Evolutionary conservation across 2,329 filamentous ascomycete species (phyloP).

Genomic region (Emergomyces orientalis): DNA sequence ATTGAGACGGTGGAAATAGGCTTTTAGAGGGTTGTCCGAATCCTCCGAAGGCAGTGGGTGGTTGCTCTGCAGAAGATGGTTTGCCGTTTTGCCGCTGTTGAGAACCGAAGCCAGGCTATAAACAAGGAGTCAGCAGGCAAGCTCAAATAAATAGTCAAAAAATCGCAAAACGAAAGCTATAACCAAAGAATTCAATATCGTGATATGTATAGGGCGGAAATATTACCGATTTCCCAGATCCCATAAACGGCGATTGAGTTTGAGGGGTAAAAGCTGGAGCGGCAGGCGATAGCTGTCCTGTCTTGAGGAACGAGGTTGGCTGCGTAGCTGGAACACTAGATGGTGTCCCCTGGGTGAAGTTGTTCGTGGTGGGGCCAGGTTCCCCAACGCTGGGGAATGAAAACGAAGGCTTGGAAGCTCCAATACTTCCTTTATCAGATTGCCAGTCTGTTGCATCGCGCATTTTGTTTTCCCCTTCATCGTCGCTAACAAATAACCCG

Average conservation of each 20-base stretch:
- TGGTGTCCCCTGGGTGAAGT: not conserved
- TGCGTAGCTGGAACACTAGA: not conserved
- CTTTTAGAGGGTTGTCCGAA: conserved; percentile 3
- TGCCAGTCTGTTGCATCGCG: conserved; percentile 19
- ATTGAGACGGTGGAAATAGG: not conserved
- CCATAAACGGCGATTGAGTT: not conserved
- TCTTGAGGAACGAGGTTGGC: not conserved
- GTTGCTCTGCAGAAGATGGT: not conserved
- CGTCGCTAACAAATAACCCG: conserved; percentile 31
- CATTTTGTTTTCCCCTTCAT: conserved; percentile 24
- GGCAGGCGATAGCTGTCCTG: conserved; percentile 12
- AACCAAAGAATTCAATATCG: not conserved
- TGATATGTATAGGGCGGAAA: not conserved
- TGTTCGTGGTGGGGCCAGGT: too few species aligned
- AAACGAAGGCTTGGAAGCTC: not conserved
- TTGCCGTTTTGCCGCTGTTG: not conserved
- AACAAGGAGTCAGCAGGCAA: not conserved
- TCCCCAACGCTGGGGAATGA: not conserved
- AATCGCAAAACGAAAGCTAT: not conserved
- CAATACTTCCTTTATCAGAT: conserved; percentile 11
- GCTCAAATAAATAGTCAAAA: not conserved
- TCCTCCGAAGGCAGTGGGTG: not conserved
- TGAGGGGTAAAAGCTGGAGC: conserved; percentile 14
- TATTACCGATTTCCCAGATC: conserved; percentile 4
- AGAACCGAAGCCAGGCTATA: conserved; percentile 1